A percentile compares a stretch with the other conserved stretches of the same genome.
These are phyloP conservation scores for Coemansia sp. DNA, from an alignment of 192 early-diverging fungal genomes.

Conservation along the genomic window DNA sequence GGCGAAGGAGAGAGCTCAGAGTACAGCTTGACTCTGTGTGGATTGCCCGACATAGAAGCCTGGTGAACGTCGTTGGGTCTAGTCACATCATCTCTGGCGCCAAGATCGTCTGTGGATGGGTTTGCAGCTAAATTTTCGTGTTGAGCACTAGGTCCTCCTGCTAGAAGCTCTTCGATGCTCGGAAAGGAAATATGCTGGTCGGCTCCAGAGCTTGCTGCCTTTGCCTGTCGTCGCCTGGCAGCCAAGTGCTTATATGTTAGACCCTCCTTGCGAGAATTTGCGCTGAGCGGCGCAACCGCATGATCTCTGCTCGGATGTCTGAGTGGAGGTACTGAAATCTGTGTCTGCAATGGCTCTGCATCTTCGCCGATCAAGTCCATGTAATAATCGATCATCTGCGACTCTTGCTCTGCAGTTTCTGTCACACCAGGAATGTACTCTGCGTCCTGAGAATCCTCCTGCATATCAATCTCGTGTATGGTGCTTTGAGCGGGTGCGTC, in stretches of 20 bases:
- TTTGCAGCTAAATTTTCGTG: neutral
- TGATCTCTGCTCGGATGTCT: neutral
- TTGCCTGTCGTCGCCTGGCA: slow-evolving; percentile 16
- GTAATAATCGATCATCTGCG: slow-evolving; percentile 4
- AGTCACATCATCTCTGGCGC: neutral
- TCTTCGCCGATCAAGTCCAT: neutral
- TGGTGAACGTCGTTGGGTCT: neutral
- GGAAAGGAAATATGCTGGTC: neutral
- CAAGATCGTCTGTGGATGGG: neutral
- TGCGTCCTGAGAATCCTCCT: slow-evolving; percentile 44
- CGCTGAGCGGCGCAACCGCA: neutral
- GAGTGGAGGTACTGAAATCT: neutral
- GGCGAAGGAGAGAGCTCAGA: slow-evolving; percentile 11
- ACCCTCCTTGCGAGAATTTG: neutral
- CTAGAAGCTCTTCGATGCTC: neutral
- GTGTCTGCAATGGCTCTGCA: neutral
- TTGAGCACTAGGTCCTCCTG: neutral
- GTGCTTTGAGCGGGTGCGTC: neutral
- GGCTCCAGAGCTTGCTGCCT: neutral
- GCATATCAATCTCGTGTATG: slow-evolving; percentile 3
- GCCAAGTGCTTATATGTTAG: slow-evolving; percentile 36
- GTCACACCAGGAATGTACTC: slow-evolving; percentile 43
- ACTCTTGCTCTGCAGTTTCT: slow-evolving; percentile 14
- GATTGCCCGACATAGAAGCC: neutral
- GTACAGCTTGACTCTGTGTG: slow-evolving; percentile 4